Conservation (phyloP, 331 rosid genomes). For the Quercus tomentella region DNA sequence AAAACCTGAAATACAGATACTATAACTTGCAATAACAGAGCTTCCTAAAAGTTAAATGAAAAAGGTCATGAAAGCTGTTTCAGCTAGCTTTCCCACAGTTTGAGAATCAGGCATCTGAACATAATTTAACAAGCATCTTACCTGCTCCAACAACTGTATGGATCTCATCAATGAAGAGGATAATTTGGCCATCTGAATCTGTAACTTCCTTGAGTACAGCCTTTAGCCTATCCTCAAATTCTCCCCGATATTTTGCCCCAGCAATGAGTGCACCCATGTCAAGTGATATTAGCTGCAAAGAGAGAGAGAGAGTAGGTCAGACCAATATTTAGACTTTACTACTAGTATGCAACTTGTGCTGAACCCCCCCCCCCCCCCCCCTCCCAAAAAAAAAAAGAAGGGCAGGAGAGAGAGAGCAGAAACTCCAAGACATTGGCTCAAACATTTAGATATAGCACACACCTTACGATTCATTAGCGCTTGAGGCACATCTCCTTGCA, state of each 20-base stretch:
- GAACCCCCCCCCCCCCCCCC: background rate
- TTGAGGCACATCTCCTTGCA: constrained; percentile 98
- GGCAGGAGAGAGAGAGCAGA: background rate
- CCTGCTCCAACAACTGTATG: constrained; percentile 99
- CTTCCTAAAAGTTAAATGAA: background rate
- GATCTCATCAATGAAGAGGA: constrained; percentile 94
- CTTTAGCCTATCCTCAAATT: constrained; percentile 97
- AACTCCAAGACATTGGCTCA: background rate
- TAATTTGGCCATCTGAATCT: constrained; percentile 94
- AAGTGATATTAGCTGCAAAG: constrained; percentile 87
- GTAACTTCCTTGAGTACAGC: constrained; percentile 99
- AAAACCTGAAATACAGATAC: background rate
- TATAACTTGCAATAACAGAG: background rate
- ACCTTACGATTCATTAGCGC: constrained; percentile 97
- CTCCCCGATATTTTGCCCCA: constrained; percentile 98
- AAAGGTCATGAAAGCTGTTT: background rate
- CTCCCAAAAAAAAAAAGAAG: background rate
- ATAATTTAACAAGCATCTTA: constrained; percentile 23
- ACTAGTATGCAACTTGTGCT: background rate
- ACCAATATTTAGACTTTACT: constrained; percentile 20
- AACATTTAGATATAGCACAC: constrained; percentile 26
- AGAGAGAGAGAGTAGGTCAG: background rate
- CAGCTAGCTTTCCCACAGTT: background rate
- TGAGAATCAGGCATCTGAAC: background rate
- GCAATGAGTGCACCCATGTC: constrained; percentile 99